A percentile compares a stretch with the other conserved stretches of the same genome.
Evolutionary conservation across 2,329 filamentous ascomycete genomes (phyloP).

Genomic region (Penicillium sclerotiorum): DNA sequence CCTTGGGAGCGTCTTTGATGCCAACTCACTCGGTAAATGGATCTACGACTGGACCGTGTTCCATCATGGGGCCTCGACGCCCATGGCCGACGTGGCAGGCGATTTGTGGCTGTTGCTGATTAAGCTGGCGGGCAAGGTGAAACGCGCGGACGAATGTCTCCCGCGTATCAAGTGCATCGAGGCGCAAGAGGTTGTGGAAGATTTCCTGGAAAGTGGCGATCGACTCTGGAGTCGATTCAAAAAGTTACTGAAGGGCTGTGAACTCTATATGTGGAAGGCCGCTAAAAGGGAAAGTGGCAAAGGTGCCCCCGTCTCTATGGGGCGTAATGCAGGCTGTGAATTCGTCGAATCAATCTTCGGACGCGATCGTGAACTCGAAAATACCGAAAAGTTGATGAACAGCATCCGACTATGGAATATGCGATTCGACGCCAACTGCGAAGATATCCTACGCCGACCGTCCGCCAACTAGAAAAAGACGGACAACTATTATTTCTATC

Average conservation of each 20-base stretch:
- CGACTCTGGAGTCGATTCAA: conserved; percentile 83
- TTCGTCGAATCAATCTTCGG: conserved; percentile 97
- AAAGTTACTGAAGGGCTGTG: conserved; percentile 84
- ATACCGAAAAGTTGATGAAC: conserved; percentile 91
- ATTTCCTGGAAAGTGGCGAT: conserved; percentile 88
- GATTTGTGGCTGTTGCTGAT: conserved; percentile 95
- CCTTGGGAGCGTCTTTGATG: conserved; percentile 92
- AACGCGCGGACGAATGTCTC: conserved; percentile 79
- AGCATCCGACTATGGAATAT: conserved; percentile 85
- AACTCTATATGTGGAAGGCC: conserved; percentile 91
- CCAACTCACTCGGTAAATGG: conserved; percentile 97
- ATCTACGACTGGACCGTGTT: conserved; percentile 99
- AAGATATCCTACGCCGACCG: conserved; percentile 73
- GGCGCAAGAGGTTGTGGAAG: conserved; percentile 78
- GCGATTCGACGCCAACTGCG: conserved; percentile 94
- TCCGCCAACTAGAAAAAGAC: conserved; percentile 42
- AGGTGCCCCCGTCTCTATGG: conserved; percentile 68
- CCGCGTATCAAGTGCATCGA: conserved; percentile 71
- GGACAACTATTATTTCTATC: not conserved
- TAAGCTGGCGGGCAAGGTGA: conserved; percentile 90
- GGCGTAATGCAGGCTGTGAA: conserved; percentile 88
- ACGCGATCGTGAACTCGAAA: conserved; percentile 82
- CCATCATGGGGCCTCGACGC: conserved; percentile 76
- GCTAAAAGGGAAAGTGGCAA: conserved; percentile 71
- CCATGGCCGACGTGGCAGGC: conserved; percentile 87